phyloP scores from a whole-genome alignment of 345 rosid genomes.

The Carallia brachiata region DNA sequence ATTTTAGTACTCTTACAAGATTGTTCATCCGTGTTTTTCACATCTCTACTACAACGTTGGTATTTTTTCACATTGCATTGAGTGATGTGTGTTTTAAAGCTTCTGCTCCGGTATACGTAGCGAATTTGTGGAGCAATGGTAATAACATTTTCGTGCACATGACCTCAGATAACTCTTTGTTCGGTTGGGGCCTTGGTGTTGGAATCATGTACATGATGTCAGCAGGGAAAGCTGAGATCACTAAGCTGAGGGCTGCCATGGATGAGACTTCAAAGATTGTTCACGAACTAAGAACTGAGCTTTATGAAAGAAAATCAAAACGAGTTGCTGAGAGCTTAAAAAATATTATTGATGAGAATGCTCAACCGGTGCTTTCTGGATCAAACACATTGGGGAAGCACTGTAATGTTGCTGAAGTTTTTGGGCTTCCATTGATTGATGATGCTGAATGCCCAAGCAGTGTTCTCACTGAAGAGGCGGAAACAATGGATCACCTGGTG shows the following conservation, averaged over 20 bases:
- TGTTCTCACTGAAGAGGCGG: slow-evolving; percentile 78
- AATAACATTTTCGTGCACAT: slow-evolving; percentile 2
- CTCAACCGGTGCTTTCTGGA: slow-evolving; percentile 18
- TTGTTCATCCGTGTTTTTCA: too few species aligned
- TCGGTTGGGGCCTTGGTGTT: slow-evolving; percentile 62
- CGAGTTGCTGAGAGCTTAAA: slow-evolving; percentile 23
- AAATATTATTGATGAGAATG: slow-evolving; percentile 18
- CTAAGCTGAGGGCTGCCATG: slow-evolving; percentile 53
- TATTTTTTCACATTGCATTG: background rate
- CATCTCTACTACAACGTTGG: too few species aligned
- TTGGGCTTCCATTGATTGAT: slow-evolving; percentile 24
- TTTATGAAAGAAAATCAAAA: slow-evolving; percentile 47
- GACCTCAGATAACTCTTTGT: slow-evolving; percentile 47
- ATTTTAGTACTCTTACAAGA: too few species aligned
- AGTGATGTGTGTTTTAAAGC: too few species aligned
- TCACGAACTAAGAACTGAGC: slow-evolving; percentile 64
- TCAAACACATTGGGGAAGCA: slow-evolving; percentile 27
- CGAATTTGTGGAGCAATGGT: background rate
- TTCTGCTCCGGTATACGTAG: background rate
- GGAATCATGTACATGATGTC: slow-evolving; percentile 88
- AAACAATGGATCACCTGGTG: slow-evolving; percentile 68
- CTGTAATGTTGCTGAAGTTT: slow-evolving; percentile 24
- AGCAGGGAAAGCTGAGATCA: slow-evolving; percentile 60
- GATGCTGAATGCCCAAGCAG: slow-evolving; percentile 73
- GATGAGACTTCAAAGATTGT: slow-evolving; percentile 71